Evolutionary conservation across 495 filamentous ascomycete species (phyloP), one percentile per base, ranked within the genome.

Genomic region (Trypethelium eluteriae): DNA sequence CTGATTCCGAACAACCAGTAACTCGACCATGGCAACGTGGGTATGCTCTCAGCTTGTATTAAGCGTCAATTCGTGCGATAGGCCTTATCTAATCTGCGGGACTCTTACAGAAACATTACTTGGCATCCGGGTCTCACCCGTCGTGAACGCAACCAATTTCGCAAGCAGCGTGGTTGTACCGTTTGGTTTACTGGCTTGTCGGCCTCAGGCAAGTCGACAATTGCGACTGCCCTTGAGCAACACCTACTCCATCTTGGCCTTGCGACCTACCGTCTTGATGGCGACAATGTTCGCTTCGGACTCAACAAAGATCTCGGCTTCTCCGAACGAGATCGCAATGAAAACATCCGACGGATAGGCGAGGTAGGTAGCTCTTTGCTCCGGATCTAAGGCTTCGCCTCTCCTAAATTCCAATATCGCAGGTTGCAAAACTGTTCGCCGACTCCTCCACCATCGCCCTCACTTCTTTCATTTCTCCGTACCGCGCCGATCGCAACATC

Each of bases 251-350:
- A 94, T 74, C 81, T 88, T 18, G 87, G 87, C 16, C 77, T 96
- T 14, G 81, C 88, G 67, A 90, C 92, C 64, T 98, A 98, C 82
- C 86, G 95, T 1, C 87, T 98, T 18, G 94, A 98, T 78, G 94
- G 94, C 72, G 94, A 98, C 84, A 98, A 98, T 81, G 87, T 98
- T 73, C 93, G 94, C 66, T 97, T 97, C 82, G 95, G 94, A 2
- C 81, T 98, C 71, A 98, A 98, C 83, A 92, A 92, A 77, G 93
- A 98, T 81, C 84, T 98, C 39, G 93, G 93, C 3, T 98, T 98
- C 82, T 89, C 86, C 70, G 92, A 96, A 73, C 84, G 85, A 71
- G 94, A 98, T 81, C 86, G 94, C 67, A 92, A 91, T 75, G 95
- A 98, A 85, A 98, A 98, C 79, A 98, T 98, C 76, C 84, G 94